These are phyloP conservation scores for Epichloe baconii DNA, from an alignment of 2,329 filamentous ascomycete species.

Conservation along the genomic window DNA sequence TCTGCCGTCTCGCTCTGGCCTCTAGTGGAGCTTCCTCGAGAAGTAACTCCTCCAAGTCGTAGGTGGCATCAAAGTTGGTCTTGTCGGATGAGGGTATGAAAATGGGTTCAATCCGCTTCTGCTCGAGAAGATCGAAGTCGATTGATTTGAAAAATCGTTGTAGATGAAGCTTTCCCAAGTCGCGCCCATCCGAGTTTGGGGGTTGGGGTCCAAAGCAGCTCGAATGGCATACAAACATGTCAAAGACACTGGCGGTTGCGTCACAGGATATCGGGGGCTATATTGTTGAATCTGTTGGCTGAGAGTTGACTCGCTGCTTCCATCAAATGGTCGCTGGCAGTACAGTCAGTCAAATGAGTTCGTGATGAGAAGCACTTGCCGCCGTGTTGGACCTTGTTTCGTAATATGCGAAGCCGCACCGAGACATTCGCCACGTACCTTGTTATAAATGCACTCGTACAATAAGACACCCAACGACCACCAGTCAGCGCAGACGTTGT, in stretches of 20 bases:
- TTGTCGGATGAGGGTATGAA: slow-evolving; percentile 93
- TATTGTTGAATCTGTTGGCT: slow-evolving; percentile 70
- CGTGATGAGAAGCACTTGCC: not conserved
- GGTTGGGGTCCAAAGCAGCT: slow-evolving; percentile 68
- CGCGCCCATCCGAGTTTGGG: slow-evolving; percentile 68
- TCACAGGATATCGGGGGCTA: slow-evolving; percentile 80
- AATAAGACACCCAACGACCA: slow-evolving; percentile 98
- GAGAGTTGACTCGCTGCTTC: slow-evolving; percentile 69
- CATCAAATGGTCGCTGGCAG: slow-evolving; percentile 79
- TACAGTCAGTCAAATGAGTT: not conserved
- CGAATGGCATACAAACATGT: slow-evolving; percentile 82
- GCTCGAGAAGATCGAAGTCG: slow-evolving; percentile 72
- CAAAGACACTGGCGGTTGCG: slow-evolving; percentile 77
- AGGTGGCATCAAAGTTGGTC: slow-evolving; percentile 97
- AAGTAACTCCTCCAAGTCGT: slow-evolving; percentile 86
- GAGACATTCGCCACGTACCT: slow-evolving; percentile 40
- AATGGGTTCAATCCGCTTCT: slow-evolving; percentile 79
- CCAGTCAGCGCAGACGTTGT: slow-evolving; percentile 88
- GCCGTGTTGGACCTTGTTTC: not conserved
- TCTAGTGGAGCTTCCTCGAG: slow-evolving; percentile 92
- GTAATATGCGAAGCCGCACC: not conserved
- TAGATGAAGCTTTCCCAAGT: slow-evolving; percentile 76
- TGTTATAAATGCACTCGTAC: slow-evolving; percentile 99
- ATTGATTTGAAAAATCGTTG: slow-evolving; percentile 81
- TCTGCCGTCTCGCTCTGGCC: slow-evolving; percentile 81